Evolutionary conservation across 306 rosid genomes (phyloP).

Genomic region (Castanea sativa): DNA sequence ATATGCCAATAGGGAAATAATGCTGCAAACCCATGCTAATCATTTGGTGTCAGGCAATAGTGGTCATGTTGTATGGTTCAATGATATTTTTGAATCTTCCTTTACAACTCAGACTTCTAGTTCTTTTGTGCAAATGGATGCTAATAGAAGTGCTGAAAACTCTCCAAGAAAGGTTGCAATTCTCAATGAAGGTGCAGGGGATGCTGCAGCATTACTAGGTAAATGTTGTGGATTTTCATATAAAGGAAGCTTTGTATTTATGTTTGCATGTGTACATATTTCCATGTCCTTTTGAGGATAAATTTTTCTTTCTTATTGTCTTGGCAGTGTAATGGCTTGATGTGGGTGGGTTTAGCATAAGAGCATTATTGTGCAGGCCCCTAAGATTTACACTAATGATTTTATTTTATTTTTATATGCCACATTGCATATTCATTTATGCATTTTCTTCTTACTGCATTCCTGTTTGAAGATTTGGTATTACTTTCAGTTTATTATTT

Average conservation of each 20-base stretch:
- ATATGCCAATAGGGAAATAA: slow-evolving; percentile 69
- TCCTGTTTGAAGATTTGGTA: not conserved
- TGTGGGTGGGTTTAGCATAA: not conserved
- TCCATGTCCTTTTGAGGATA: slow-evolving; percentile 1
- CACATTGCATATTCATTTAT: not conserved
- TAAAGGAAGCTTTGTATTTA: slow-evolving; percentile 9
- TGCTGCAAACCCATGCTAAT: slow-evolving; percentile 63
- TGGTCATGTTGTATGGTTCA: slow-evolving; percentile 51
- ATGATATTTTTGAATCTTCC: slow-evolving; percentile 59
- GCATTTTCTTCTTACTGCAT: not conserved
- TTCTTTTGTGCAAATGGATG: slow-evolving; percentile 36
- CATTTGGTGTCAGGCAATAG: slow-evolving; percentile 45
- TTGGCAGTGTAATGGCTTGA: not conserved
- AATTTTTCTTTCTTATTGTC: not conserved
- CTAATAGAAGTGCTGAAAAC: slow-evolving; percentile 34
- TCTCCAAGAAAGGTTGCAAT: slow-evolving; percentile 54
- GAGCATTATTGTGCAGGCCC: not conserved
- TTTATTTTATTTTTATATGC: no score
- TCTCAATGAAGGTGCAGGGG: slow-evolving; percentile 93
- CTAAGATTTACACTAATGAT: no score
- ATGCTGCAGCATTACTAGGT: slow-evolving; percentile 89
- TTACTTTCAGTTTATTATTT: not conserved
- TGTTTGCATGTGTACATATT: slow-evolving; percentile 14
- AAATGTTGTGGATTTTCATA: slow-evolving; percentile 30
- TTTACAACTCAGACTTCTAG: slow-evolving; percentile 24